Percentiles rank a stretch among this genome's conserved stretches.
Evolutionary conservation across 139 green algal species (phyloP).

Genomic region (Volvox africanus): DNA sequence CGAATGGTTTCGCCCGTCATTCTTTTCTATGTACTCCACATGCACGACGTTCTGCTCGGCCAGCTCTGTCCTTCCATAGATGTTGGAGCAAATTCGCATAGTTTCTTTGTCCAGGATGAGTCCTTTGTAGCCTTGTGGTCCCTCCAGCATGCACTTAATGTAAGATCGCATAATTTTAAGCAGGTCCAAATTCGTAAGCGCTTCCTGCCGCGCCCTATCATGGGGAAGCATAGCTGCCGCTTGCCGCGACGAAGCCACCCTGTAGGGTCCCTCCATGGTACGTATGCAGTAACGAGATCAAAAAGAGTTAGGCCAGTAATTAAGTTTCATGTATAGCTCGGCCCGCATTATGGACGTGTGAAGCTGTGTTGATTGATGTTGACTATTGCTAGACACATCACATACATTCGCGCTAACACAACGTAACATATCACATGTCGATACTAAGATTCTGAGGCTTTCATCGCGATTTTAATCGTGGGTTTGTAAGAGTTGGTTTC

Average conservation of each 20-base stretch:
- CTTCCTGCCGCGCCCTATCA: constrained; percentile 50
- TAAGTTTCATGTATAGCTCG: not conserved
- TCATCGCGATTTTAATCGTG: too few relatives aligned
- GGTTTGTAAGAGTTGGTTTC: too few relatives aligned
- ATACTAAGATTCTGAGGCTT: too few relatives aligned
- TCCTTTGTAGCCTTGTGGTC: constrained; percentile 90
- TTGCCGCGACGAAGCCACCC: constrained; percentile 12
- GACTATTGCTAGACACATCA: not conserved
- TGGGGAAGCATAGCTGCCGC: not conserved
- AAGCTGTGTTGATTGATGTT: not conserved
- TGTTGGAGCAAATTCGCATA: constrained; percentile 79
- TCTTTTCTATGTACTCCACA: constrained; percentile 87
- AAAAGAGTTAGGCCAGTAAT: not conserved
- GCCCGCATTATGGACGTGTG: not conserved
- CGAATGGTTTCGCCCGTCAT: constrained; percentile 67
- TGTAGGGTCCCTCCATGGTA: not conserved
- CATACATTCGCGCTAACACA: too few relatives aligned
- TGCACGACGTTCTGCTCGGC: constrained; percentile 93
- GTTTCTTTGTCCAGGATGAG: constrained; percentile 95
- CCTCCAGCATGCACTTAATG: constrained; percentile 65
- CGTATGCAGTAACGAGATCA: not conserved
- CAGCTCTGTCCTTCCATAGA: constrained; percentile 94
- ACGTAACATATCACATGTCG: too few relatives aligned
- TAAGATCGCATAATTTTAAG: constrained; percentile 70
- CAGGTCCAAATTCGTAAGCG: constrained; percentile 74